Evolutionary conservation across 176 grass and related monocot species (phyloP).

Genomic region (Bromus sterilis): DNA sequence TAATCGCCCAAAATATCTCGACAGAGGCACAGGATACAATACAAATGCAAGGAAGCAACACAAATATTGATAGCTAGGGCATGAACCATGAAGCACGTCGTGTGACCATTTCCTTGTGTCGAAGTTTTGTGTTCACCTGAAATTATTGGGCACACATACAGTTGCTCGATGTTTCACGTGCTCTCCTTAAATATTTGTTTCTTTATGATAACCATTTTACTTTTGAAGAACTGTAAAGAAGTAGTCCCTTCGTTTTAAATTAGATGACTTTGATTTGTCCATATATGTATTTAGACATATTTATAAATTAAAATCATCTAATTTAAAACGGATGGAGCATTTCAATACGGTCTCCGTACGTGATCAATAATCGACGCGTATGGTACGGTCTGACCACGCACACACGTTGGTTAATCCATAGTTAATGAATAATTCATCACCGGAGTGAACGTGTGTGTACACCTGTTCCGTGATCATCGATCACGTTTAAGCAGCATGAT

Average conservation of each 20-base stretch:
- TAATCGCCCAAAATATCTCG: background rate
- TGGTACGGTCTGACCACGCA: background rate
- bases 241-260: too few relatives aligned
- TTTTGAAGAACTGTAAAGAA: too few relatives aligned
- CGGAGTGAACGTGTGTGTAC: background rate
- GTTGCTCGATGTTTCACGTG: background rate
- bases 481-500: background rate
- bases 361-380: background rate
- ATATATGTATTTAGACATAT: too few relatives aligned
- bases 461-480: background rate
- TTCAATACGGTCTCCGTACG: background rate
- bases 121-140: too few relatives aligned
- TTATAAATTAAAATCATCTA: too few relatives aligned
- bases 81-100: too few relatives aligned
- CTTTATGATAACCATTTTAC: background rate
- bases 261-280: too few relatives aligned
- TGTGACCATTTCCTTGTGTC: too few relatives aligned
- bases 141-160: background rate
- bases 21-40: background rate
- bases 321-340: too few relatives aligned
- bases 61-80: too few relatives aligned
- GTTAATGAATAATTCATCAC: background rate
- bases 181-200: background rate
- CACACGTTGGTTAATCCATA: background rate
- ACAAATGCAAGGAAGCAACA: too few relatives aligned